Conservation (phyloP, 2,329 filamentous ascomycete genomes). For the Cryphonectria carpinicola region DNA sequence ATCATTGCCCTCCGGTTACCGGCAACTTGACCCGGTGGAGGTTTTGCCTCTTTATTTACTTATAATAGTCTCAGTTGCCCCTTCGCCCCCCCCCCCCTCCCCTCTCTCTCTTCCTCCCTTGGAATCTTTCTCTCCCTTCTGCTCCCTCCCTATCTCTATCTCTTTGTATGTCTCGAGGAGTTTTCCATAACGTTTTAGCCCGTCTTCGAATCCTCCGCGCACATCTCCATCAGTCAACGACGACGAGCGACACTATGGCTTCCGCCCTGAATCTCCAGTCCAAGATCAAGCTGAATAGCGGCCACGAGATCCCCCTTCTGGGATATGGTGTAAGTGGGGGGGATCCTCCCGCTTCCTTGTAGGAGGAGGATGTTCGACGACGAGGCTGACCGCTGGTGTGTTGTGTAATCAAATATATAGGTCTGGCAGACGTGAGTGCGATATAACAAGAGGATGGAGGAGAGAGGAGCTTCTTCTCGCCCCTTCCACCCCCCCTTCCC, state of each 20-base stretch:
- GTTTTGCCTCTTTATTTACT: background rate
- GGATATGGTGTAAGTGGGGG: constrained; percentile 58
- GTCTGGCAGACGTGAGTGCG: constrained; percentile 56
- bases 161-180: background rate
- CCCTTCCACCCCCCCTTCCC: background rate
- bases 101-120: background rate
- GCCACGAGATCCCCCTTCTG: constrained; percentile 55
- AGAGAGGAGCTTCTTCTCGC: background rate
- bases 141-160: too few species aligned
- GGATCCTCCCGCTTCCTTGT: too few species aligned
- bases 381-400: constrained; percentile 12
- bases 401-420: constrained; percentile 36
- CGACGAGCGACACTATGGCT: constrained; percentile 45
- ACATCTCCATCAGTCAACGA: background rate
- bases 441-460: background rate
- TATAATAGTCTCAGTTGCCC: background rate
- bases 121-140: background rate
- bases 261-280: constrained; percentile 50
- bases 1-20: background rate
- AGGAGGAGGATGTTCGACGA: background rate
- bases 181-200: background rate
- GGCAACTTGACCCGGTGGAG: background rate
- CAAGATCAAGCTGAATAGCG: constrained; percentile 57
- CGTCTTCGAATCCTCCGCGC: background rate
- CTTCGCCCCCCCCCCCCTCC: too few species aligned